Conservation (phyloP, 805 yeast genomes). For the Tetrapisispora nanseiensis region DNA sequence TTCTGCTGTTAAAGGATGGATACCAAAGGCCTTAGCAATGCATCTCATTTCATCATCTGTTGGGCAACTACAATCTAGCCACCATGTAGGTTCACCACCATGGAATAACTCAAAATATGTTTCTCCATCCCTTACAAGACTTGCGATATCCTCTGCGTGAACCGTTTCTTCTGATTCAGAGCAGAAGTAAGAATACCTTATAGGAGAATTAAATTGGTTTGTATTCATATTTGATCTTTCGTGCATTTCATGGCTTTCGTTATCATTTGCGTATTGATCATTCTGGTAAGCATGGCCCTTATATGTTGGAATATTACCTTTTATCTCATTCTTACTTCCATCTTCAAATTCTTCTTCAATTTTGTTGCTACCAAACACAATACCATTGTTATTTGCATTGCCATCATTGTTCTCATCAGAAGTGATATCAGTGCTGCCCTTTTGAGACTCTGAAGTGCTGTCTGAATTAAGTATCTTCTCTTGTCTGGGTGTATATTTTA, state of each 20-base stretch:
- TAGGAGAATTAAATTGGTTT: conserved; percentile 38
- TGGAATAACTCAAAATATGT: conserved; percentile 61
- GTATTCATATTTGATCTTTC: not conserved
- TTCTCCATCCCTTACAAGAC: conserved; percentile 56
- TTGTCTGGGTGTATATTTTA: conserved; percentile 48
- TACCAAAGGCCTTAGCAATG: conserved; percentile 86
- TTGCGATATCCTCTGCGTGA: conserved; percentile 80
- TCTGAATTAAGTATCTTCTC: not conserved
- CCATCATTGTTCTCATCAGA: not conserved
- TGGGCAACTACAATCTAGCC: conserved; percentile 92
- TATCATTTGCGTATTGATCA: conserved; percentile 1
- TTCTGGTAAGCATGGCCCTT: not conserved
- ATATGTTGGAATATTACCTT: not conserved
- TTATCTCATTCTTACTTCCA: conserved; percentile 1
- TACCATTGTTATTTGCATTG: conserved; percentile 17
- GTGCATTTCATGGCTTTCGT: not conserved
- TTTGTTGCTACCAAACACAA: conserved; percentile 34
- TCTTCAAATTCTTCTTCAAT: conserved; percentile 26
- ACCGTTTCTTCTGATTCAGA: conserved; percentile 78
- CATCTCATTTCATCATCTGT: conserved; percentile 92
- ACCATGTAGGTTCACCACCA: conserved; percentile 76
- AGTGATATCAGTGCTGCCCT: not conserved
- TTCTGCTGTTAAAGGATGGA: conserved; percentile 96
- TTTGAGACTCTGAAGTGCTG: conserved; percentile 1
- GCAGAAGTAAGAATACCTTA: conserved; percentile 74